Conservation (phyloP, 805 yeast species). For the Alloascoidea hylecoeti region DNA sequence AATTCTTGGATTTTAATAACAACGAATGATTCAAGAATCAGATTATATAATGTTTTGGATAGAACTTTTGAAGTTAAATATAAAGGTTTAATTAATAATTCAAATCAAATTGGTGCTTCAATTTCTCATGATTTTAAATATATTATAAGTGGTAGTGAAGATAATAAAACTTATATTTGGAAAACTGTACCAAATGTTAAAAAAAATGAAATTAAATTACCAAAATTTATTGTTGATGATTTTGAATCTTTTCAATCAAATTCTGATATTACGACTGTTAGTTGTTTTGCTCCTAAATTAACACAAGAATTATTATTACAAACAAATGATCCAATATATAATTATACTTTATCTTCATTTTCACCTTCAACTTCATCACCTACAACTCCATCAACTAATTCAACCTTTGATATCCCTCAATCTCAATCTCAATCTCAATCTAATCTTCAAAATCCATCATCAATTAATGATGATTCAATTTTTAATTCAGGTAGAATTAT, state of each 20-base stretch:
- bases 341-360: too few species aligned
- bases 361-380: too few species aligned
- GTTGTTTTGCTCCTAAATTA: conserved; percentile 60
- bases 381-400: too few species aligned
- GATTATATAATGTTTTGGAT: conserved; percentile 45
- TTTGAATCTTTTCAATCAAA: conserved; percentile 70
- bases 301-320: conserved; percentile 51
- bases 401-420: too few species aligned
- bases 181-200: conserved; percentile 17
- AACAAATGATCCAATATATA: conserved; percentile 73
- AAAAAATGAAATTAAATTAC: too few species aligned
- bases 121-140: conserved; percentile 40
- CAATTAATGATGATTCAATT: too few species aligned
- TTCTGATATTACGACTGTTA: conserved; percentile 57
- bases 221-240: conserved; percentile 26
- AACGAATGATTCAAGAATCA: conserved; percentile 68
- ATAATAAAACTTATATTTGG: conserved; percentile 83
- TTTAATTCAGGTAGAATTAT: too few species aligned
- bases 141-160: conserved; percentile 74
- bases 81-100: conserved; percentile 59
- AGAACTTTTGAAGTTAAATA: conserved; percentile 48
- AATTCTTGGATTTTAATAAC: conserved; percentile 41
- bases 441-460: too few species aligned
- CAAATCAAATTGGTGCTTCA: conserved; percentile 59
- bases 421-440: too few species aligned